Conservation (phyloP, 78 protist genomes). For the Dictyostelium brefeldianum region DNA sequence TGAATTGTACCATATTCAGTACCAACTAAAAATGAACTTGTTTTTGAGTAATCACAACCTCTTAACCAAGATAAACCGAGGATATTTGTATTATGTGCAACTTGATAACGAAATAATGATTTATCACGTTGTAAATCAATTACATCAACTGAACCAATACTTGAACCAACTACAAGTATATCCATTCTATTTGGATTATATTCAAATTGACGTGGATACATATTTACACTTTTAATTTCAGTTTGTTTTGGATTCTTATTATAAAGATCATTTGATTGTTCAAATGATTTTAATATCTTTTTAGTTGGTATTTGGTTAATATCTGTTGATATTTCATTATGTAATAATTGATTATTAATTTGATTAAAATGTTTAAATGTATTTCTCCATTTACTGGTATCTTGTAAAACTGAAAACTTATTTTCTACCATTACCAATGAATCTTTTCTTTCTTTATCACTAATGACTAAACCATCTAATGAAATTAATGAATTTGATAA, state of each 20-base stretch:
- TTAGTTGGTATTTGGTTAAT: background rate
- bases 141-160: background rate
- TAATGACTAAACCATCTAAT: background rate
- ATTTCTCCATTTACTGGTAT: background rate
- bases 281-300: background rate
- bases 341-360: background rate
- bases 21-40: background rate
- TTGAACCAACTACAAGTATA: background rate
- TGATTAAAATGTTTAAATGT: background rate
- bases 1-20: constrained; percentile 6
- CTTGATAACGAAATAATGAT: background rate
- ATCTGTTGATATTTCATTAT: background rate
- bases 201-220: constrained; percentile 3
- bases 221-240: background rate
- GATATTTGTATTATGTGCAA: background rate
- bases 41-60: background rate
- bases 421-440: background rate
- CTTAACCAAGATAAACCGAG: constrained; percentile 5
- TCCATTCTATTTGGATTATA: background rate
- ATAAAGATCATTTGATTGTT: background rate
- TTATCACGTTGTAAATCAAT: background rate
- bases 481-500: background rate
- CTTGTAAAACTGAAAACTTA: background rate
- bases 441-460: background rate
- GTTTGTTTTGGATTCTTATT: background rate